phyloP scores from a whole-genome alignment of 2,329 filamentous ascomycete species.

The Alternaria dauci region DNA sequence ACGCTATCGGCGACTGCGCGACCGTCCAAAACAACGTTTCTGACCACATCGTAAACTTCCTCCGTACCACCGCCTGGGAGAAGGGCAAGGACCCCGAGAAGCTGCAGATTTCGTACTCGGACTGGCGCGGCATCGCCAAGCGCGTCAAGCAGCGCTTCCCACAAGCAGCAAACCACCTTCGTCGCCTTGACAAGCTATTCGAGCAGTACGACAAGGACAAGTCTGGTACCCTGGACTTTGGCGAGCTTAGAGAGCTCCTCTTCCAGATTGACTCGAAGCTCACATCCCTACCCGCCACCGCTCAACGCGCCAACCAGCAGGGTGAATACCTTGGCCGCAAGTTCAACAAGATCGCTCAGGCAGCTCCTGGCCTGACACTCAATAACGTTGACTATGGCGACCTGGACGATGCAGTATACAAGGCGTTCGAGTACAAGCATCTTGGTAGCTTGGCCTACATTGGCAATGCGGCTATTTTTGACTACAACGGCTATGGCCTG shows the following conservation, averaged over 20 bases:
- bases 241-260: slow-evolving; percentile 86
- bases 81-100: slow-evolving; percentile 88
- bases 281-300: slow-evolving; percentile 91
- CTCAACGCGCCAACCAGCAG: slow-evolving; percentile 95
- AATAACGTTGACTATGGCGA: slow-evolving; percentile 91
- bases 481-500: slow-evolving; percentile 80
- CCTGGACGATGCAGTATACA: slow-evolving; percentile 89
- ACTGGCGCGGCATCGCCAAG: slow-evolving; percentile 86
- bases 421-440: slow-evolving; percentile 92
- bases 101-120: slow-evolving; percentile 83
- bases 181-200: slow-evolving; percentile 90
- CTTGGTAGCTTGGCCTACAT: slow-evolving; percentile 93
- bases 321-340: slow-evolving; percentile 92
- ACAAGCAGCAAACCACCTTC: slow-evolving; percentile 85
- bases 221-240: slow-evolving; percentile 91
- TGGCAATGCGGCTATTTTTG: slow-evolving; percentile 95
- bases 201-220: slow-evolving; percentile 91
- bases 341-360: slow-evolving; percentile 87
- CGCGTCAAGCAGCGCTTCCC: slow-evolving; percentile 90
- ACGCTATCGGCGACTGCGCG: slow-evolving; percentile 93
- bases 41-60: slow-evolving; percentile 87
- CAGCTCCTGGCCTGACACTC: slow-evolving; percentile 74
- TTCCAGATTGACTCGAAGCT: slow-evolving; percentile 94
- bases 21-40: slow-evolving; percentile 98
- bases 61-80: slow-evolving; percentile 90